Base-by-base conservation (phyloP, 2,329 filamentous ascomycete genomes). In the Madurella mycetomatis region DNA sequence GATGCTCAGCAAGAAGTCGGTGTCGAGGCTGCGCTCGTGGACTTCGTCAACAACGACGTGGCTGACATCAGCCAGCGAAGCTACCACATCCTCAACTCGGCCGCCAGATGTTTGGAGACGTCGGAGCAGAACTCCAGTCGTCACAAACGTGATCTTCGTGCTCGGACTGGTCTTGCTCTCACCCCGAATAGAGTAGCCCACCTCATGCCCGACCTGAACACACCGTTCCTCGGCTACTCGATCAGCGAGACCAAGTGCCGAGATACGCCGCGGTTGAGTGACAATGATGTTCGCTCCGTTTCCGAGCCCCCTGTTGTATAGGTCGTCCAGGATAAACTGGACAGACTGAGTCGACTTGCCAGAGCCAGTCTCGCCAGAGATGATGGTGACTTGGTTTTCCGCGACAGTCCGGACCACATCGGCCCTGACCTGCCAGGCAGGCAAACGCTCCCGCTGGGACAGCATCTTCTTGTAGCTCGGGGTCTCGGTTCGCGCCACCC, bases 271-370 rank as follows among this genome's bases (percentile, higher is more conserved):
- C 18, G 94, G 94, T 65, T 99, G 94, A 0, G 94, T 99, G 65
- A 95, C 96, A 56, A 99, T 84, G 59, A 99, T 95, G 65, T 95
- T 96, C 32, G 86, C 88, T 12, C 83, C 83, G 12, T 81, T 82
- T 2, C 92, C 94, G 9, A 95, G 77, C 8, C 86, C 83, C 44
- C 82, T 79, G 57, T 81, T 78, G 63, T 96, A 95, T 59, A 97
- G 76, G 63, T 97, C 90, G 65, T 99, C 94, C 1, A 99, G 78
- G 42, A 99, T 80, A 70, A 97, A 99, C 69, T 99, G 94, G 34
- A 97, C 90, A 2, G 90, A 94, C 69, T 99, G 94, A 0, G 94
- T 97, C 47, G 90, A 96, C 72, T 99, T 99, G 66, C 94, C 94
- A 16, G 90, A 96, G 50, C 94, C 94, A 4, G 94, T 99, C 72